Percentiles rank a stretch among this genome's conserved stretches.
Conservation (phyloP, 371 early-diverging fungal species). For the Lichtheimia ornata region DNA sequence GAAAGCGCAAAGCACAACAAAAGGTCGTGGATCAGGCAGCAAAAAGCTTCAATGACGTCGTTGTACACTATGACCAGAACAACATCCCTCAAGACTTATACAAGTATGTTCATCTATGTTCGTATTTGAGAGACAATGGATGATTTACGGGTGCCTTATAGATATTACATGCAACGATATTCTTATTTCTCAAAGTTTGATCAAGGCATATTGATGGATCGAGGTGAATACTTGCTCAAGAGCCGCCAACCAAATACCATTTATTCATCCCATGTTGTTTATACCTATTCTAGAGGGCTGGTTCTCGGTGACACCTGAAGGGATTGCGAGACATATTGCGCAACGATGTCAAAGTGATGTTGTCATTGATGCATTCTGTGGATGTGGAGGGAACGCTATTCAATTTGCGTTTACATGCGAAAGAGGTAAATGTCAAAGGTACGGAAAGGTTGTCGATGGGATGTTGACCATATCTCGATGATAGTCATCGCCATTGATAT, state of each 20-base stretch:
- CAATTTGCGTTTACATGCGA: slow-evolving; percentile 90
- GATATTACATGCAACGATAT: slow-evolving; percentile 89
- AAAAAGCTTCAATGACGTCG: slow-evolving; percentile 22
- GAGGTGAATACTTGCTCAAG: slow-evolving; percentile 42
- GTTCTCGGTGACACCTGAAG: slow-evolving; percentile 97
- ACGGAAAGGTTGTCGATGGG: not conserved
- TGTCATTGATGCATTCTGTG: slow-evolving; percentile 93
- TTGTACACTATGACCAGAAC: slow-evolving; percentile 29
- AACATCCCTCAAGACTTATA: slow-evolving; percentile 29
- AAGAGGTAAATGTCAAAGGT: slow-evolving; percentile 42
- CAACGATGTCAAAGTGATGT: slow-evolving; percentile 66
- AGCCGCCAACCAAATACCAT: not conserved
- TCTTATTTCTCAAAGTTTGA: slow-evolving; percentile 83
- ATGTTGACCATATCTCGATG: not conserved
- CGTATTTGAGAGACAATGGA: not conserved
- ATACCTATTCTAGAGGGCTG: slow-evolving; percentile 69
- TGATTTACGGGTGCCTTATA: slow-evolving; percentile 22
- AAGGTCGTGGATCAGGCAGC: not conserved
- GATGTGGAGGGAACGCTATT: slow-evolving; percentile 95
- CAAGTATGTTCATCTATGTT: slow-evolving; percentile 20
- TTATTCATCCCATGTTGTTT: not conserved
- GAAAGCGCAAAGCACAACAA: not conserved
- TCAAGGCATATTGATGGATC: slow-evolving; percentile 83
- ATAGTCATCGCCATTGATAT: slow-evolving; percentile 93
- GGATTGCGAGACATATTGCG: slow-evolving; percentile 85